These are phyloP conservation scores for Penicillium nordicum DNA, from an alignment of 2,329 filamentous ascomycete species.

Conservation along the genomic window DNA sequence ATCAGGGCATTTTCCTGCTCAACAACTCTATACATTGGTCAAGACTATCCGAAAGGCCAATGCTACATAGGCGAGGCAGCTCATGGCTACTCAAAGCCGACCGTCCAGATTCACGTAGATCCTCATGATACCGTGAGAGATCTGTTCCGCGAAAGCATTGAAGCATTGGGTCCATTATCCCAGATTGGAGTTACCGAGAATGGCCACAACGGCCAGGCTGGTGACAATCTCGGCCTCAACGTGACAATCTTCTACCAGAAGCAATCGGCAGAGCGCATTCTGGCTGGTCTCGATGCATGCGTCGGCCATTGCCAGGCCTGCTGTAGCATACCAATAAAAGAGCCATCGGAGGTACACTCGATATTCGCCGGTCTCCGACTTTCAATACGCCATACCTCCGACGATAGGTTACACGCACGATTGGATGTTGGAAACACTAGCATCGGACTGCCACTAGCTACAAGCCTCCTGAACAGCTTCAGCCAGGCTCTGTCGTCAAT, in stretches of 20 bases:
- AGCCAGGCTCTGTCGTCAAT: conserved; percentile 11
- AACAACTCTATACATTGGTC: conserved; percentile 9
- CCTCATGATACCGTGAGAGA: conserved; percentile 7
- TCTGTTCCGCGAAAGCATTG: conserved; percentile 1
- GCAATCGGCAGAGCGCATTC: not conserved
- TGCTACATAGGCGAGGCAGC: conserved; percentile 8
- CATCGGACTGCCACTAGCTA: conserved; percentile 10
- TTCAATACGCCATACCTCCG: conserved; percentile 5
- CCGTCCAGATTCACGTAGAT: conserved; percentile 11
- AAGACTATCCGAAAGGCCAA: conserved; percentile 8
- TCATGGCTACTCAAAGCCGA: not conserved
- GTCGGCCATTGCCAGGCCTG: not conserved
- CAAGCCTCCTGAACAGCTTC: conserved; percentile 14
- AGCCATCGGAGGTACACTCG: not conserved
- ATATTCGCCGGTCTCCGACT: conserved; percentile 2
- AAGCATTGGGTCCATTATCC: not conserved
- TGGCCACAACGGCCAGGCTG: not conserved
- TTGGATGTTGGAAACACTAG: conserved; percentile 3
- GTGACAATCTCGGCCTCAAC: not conserved
- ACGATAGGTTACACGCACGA: conserved; percentile 4
- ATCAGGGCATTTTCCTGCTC: conserved; percentile 8
- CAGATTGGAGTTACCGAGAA: not conserved
- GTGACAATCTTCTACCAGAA: conserved; percentile 7
- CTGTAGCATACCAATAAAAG: not conserved
- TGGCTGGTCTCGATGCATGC: not conserved